Base-by-base conservation (phyloP, 2,329 filamentous ascomycete species). In the Colletotrichum lentis region DNA sequence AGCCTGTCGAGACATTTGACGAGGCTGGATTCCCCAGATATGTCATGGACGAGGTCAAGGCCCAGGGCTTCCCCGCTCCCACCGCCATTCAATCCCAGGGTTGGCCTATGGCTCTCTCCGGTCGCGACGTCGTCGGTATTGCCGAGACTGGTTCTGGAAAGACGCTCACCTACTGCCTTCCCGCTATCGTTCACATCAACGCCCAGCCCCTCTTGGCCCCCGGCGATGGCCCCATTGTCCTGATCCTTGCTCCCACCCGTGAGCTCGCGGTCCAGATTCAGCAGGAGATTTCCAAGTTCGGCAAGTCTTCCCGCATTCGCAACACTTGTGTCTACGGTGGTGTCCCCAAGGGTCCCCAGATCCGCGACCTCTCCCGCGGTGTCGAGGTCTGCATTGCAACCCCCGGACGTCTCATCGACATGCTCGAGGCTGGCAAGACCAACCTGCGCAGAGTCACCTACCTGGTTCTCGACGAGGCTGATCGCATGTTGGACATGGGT, bases 401-500 rank as follows among this genome's bases (percentile, higher is more conserved):
- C 20, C 96, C 96, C 35, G 96, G 96, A 77, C 95, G 96, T 86
- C 85, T 99, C 76, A 98, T 99, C 76, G 96, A 99, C 76, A 97
- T 98, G 93, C 88, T 99, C 39, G 96, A 98, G 83, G 93, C 93
- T 73, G 95, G 94, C 80, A 97, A 96, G 86, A 99, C 96, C 75
- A 98, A 99, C 84, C 89, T 99, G 71, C 95, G 95, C 73, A 94
- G 96, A 80, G 94, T 98, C 71, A 99, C 96, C 64, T 99, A 99
- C 84, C 86, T 99, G 66, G 96, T 98, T 73, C 94, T 99, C 72
- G 96, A 99, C 76, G 96, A 99, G 85, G 96, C 96, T 79, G 96
- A 99, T 83, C 95, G 96, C 77, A 99, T 99, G 96, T 87, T 99
- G 79, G 96, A 99, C 84, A 99, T 99, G 96, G 96, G 96, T 89